Evolutionary conservation across 1,284 basidiomycete genomes (phyloP).

Genomic region (Macrocystidia cucumis): DNA sequence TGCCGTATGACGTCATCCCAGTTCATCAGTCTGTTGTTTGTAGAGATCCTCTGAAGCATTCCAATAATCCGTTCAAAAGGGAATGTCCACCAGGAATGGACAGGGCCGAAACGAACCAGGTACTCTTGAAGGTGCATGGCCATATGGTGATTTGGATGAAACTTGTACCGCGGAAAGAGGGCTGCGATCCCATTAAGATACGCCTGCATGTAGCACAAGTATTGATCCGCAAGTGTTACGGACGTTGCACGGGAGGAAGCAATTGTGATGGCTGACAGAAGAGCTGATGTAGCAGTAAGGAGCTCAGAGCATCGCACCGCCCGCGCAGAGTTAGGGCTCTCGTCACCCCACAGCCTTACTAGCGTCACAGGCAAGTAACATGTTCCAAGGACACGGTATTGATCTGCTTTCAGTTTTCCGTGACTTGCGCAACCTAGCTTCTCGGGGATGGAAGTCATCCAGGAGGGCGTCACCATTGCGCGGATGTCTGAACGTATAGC

Average conservation of each 20-base stretch:
- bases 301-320: conserved; percentile 5
- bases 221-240: background rate
- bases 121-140: conserved; percentile 15
- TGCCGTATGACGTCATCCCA: too few species aligned
- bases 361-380: conserved; percentile 16
- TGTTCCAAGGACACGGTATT: conserved; percentile 17
- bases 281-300: conserved; percentile 7
- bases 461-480: conserved; percentile 15
- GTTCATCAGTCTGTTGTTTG: conserved; percentile 15
- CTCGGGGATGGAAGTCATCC: conserved; percentile 15
- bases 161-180: conserved; percentile 9
- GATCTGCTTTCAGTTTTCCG: conserved; percentile 19
- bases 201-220: conserved; percentile 7
- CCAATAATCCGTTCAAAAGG: conserved; percentile 16
- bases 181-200: conserved; percentile 7
- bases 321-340: background rate
- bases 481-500: conserved; percentile 13
- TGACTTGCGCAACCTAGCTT: conserved; percentile 11
- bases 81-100: conserved; percentile 15
- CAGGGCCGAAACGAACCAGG: conserved; percentile 13
- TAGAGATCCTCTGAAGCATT: conserved; percentile 12
- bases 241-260: conserved; percentile 6
- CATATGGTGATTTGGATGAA: conserved; percentile 14
- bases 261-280: conserved; percentile 6
- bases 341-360: conserved; percentile 12